Base-by-base conservation (phyloP, 805 yeast genomes). In the Ogataea trehalophila region DNA sequence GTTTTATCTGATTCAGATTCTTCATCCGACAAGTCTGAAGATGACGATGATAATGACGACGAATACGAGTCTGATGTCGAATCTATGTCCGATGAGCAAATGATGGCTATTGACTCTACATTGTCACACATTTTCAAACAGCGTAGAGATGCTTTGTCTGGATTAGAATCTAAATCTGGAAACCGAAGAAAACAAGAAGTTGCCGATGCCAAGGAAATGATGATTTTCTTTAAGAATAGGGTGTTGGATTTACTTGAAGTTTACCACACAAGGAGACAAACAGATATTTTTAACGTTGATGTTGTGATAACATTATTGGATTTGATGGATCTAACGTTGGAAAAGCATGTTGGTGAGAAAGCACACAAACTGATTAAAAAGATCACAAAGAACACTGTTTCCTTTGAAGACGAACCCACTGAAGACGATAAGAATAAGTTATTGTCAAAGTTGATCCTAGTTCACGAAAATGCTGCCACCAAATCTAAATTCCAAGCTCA, bases 11-110 rank as follows among this genome's bases (percentile, higher is more conserved):
- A 41, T 7, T 35, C 42, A 16, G 53, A 41, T 5, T 43, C 41
- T 23, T 20, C 33, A 9, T 69, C 70, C 34, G 69, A 67, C 18
- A 59, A 52, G n/a, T 65, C 63, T 20, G 56, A 63, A 22, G 59
- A 65, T 53, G 57, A 67, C 8, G 72, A 68, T 14, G 76, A 73
- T 29, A 72, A 69, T 7, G 82, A 76, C 37, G 79, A 71, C 17
- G 81, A 74, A 5, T 79, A 73, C 29, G 83, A 77, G 29, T 76
- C 78, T 6, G 83, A 79, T 23, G 87, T 83, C 44, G 95, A 87
- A 55, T 82, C 92, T 0, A 87, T 90, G 95, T 95, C 91, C 50
- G 97, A 91, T 65, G 97, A 91, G 58, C 90, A 90, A 63, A 92
- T 92, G 98, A 81, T 90, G 83, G 95, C 91, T 18, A 77, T 92